Percentiles rank a stretch among this genome's conserved stretches.
These are phyloP conservation scores for Candolleomyces aberdarensis DNA, from an alignment of 768 basidiomycete genomes.

Conservation along the genomic window DNA sequence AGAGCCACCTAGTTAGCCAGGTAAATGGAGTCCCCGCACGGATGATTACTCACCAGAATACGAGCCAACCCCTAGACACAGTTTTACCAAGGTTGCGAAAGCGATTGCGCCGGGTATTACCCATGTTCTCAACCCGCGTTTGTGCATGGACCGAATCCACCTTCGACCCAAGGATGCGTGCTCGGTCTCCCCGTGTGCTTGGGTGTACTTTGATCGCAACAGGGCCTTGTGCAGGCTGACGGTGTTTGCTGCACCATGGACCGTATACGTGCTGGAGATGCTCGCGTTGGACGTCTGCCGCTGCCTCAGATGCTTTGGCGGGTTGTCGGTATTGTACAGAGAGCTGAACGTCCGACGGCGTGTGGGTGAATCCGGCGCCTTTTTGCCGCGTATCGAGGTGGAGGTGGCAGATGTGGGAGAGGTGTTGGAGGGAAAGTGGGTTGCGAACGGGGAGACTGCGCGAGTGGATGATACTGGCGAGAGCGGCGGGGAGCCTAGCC, in stretches of 20 bases:
- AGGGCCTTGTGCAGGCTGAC: slow-evolving; percentile 2
- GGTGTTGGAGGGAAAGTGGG: background rate
- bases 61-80: slow-evolving; percentile 67
- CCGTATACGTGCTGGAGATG: background rate
- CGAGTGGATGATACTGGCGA: slow-evolving; percentile 47
- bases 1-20: slow-evolving; percentile 3
- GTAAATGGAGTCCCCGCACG: background rate
- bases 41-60: slow-evolving; percentile 69
- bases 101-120: slow-evolving; percentile 56
- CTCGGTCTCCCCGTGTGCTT: slow-evolving; percentile 17
- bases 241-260: background rate
- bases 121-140: slow-evolving; percentile 54
- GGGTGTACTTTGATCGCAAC: background rate
- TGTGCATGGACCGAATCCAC: slow-evolving; percentile 83
- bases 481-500: slow-evolving; percentile 46
- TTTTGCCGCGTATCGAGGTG: background rate
- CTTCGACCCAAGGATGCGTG: slow-evolving; percentile 47
- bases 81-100: slow-evolving; percentile 57
- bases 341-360: slow-evolving; percentile 38
- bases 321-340: slow-evolving; percentile 30
- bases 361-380: slow-evolving; percentile 10
- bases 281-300: slow-evolving; percentile 11
- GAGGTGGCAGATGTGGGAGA: background rate
- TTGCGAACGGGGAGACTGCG: slow-evolving; percentile 41
- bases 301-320: slow-evolving; percentile 14